Base-by-base conservation (phyloP, 176 grass and related monocot species). In the Panicum miliaceum region DNA sequence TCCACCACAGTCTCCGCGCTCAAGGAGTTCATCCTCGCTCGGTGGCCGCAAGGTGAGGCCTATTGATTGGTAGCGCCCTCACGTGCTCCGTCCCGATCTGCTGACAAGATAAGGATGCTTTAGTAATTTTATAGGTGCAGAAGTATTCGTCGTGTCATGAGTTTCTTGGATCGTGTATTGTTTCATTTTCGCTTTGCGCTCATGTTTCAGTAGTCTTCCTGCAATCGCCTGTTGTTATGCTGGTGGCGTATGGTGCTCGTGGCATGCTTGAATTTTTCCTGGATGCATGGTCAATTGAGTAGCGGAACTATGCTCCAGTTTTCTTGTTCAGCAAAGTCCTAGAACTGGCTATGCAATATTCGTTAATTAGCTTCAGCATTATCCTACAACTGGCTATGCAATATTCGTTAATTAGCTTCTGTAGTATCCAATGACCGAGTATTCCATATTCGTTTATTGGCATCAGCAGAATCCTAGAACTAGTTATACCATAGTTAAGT, bases 1-100 rank as follows among this genome's bases (percentile, higher is more conserved):
- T 81, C 91, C 6, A 94, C 91, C 23, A 94, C 91, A 74, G 89
- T 97, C 60, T 88, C 87, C 3, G 84, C 91, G 75, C 94, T 97
- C 87, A 97, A 97, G 88, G 94, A 97, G 82, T 81, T 81, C 82
- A 94, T 97, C 32, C 78, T 97, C 68, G 83, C 94, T 81, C 91
- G 87, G 75, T 97, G 94, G 94, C 94, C 94, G 48, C 91, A 94
- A 94, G 94, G 94, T 97, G 89, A 88, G 89, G 35, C 76, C 41
- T 64, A 12, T 85, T 35, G 66, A 74, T 82, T 32, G 29, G 43
- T 73, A 73, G 48, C 16, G 15, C 65, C 12, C 48, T n/a, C 70
- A 32, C 5, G 6, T 29, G 16, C 72, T 10, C 19, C 45, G 38
- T 16, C 34, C 81, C 71, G 87, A 73, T 72, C 85, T 54, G 78